Percentiles rank a stretch among this genome's conserved stretches.
phyloP scores from a whole-genome alignment of 345 rosid genomes.

The Streptanthus diversifolius region DNA sequence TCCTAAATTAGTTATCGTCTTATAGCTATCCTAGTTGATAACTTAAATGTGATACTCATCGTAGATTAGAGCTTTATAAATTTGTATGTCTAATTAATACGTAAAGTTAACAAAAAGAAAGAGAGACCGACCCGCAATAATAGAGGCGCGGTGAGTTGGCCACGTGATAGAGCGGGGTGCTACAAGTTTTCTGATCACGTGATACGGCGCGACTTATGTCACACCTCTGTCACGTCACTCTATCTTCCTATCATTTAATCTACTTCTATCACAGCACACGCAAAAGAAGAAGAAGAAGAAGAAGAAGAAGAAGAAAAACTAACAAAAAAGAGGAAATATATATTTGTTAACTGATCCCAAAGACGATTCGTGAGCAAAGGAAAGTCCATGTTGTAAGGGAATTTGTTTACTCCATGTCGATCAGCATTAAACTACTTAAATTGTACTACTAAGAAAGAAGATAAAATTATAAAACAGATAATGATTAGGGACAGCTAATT shows the following conservation, averaged over 20 bases:
- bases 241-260: neutral
- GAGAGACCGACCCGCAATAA: slow-evolving; percentile 6
- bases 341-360: slow-evolving; percentile 31
- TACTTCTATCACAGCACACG: neutral
- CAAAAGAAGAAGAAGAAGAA: neutral
- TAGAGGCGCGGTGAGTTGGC: slow-evolving; percentile 14
- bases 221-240: neutral
- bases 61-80: no score
- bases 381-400: slow-evolving; percentile 21
- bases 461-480: neutral
- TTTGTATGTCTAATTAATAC: neutral
- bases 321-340: neutral
- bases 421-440: neutral
- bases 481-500: slow-evolving; percentile 22
- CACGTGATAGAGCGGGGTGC: slow-evolving; percentile 15
- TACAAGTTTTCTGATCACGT: slow-evolving; percentile 13
- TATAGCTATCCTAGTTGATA: neutral
- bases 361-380: slow-evolving; percentile 22
- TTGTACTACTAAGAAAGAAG: neutral
- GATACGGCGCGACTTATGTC: slow-evolving; percentile 6
- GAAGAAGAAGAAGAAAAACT: neutral
- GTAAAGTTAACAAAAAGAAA: neutral
- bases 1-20: neutral
- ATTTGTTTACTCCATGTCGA: slow-evolving; percentile 17
- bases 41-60: neutral